Evolutionary conservation across 306 rosid species (phyloP), one percentile per base, ranked within the genome.

Genomic region (Quercus parvula): DNA sequence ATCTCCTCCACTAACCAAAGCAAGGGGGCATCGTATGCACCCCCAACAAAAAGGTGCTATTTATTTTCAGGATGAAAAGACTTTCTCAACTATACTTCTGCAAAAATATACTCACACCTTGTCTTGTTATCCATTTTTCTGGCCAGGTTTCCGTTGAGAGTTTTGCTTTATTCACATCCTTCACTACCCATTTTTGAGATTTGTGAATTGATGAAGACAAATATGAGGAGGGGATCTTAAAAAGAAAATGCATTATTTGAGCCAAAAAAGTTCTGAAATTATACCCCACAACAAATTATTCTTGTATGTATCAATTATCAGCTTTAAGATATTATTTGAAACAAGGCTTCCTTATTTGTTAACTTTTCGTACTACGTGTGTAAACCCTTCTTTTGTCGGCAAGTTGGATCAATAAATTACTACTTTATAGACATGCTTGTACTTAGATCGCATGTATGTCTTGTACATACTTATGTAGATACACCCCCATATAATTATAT

Each of bases 1-100:
- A 55, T 44, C 74, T 77, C 62, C 87, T 67, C 90, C 96, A 84
- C 91, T 91, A 77, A 70, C 86, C 88, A 85, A 91, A 87, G 88
- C 83, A 85, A 83, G 81, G 87, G 81, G 81, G 91, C 78, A 85
- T 87, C 86, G 77, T 68, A 82, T 75, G 85, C 86, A 78, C 68
- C 78, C 78, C 68, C 67, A 83, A 62, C 83, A 82, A 80, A 88
- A 88, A 81, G 90, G 83, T 84, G 84, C 85, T 83, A 63, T 74
- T 51, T 68, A 28, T 84, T 71, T 85, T 78, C 78, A 74, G 72
- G 33, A 52, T 79, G 63, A 85, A 91, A 91, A 86, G 85, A 82
- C 76, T 75, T 70, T 76, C 76, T 70, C 76, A 84, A 69, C 70
- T 31, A 83, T 54, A 75, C 56, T 68, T 71, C 24, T 56, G 22